Evolutionary conservation across 1,139 yeast genomes (phyloP).

Genomic region (Scheffersomyces cryptocercus): DNA sequence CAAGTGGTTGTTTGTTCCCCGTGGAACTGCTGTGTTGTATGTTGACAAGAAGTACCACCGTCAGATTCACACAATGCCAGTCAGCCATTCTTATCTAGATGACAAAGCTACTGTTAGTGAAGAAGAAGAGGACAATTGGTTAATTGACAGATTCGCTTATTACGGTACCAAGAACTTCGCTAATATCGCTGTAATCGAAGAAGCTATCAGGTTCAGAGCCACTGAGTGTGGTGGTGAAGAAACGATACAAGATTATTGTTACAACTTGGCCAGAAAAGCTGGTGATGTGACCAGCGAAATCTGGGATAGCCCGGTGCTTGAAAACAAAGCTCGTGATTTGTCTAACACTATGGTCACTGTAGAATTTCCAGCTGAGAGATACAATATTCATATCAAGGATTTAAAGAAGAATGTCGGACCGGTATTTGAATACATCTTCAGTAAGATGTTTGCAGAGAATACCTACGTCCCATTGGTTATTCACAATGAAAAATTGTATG

Average conservation of each 20-base stretch:
- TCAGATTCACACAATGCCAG: constrained; percentile 57
- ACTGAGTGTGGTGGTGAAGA: constrained; percentile 65
- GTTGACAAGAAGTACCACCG: constrained; percentile 54
- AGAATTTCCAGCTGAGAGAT: constrained; percentile 33
- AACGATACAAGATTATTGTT: constrained; percentile 49
- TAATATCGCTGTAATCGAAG: constrained; percentile 22
- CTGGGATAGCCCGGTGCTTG: constrained; percentile 39
- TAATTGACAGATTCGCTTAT: constrained; percentile 40
- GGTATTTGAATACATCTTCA: constrained; percentile 6
- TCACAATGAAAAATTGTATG: constrained; percentile 44
- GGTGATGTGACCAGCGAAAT: constrained; percentile 35
- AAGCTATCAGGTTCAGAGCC: constrained; percentile 54
- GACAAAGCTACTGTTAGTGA: constrained; percentile 20
- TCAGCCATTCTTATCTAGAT: constrained; percentile 48
- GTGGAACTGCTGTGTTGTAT: constrained; percentile 61
- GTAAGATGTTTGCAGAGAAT: constrained; percentile 22
- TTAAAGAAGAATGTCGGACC: constrained; percentile 10
- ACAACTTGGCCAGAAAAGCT: constrained; percentile 43
- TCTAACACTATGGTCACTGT: constrained; percentile 51
- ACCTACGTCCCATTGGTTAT: constrained; percentile 49
- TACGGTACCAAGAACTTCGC: constrained; percentile 39
- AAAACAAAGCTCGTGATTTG: constrained; percentile 28
- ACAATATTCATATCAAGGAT: constrained; percentile 12
- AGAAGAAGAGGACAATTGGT: constrained; percentile 26
- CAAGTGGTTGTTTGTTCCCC: constrained; percentile 67